Evolutionary conservation across 768 basidiomycete species (phyloP), one percentile per base, ranked within the genome.

Genomic region (Lentinus tigrinus): DNA sequence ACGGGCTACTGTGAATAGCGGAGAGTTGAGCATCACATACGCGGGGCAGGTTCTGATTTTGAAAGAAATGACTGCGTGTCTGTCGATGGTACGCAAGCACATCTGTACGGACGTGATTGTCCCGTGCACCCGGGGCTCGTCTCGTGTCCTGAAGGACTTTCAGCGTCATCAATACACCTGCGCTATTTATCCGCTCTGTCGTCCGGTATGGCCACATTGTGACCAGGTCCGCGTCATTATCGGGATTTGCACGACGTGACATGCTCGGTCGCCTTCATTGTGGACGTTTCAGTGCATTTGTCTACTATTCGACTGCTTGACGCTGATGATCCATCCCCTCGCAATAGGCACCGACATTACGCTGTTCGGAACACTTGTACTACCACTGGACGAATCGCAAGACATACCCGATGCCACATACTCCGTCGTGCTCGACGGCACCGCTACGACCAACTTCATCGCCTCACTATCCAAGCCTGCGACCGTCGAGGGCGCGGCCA

Each of bases 291-390:
- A 47, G 23, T 11, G 46, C 24, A 3, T 21, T 4, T 19, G 24
- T 43, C n/a, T 43, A 8, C 23, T 43, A 43, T 39, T 42, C 26
- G 23, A 3, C 27, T 54, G n/a, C 54, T n/a, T 51, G 17, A 42
- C 43, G 9, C 21, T 54, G n/a, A 31, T 48, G 47, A 51, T 26
- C 47, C 4, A 16, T 37, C 34, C 24, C 14, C 9, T 24, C 16
- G 19, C 21, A 13, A 2, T 64, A 91, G 89, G 89, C 44, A 89
- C 82, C 24, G 85, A 81, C 24, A 82, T 90, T 37, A 74, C 81
- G 60, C 75, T 91, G 27, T 64, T 77, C 28, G 89, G 89, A 31
- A 79, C 79, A 56, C 75, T 76, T 4, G 73, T 56, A 34, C 72
- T 5, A 57, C 71, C 46, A 53, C 71, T 31, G 37, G 76, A 81